Conservation (phyloP, 1,139 yeast genomes). For the Hyphopichia fennica region DNA sequence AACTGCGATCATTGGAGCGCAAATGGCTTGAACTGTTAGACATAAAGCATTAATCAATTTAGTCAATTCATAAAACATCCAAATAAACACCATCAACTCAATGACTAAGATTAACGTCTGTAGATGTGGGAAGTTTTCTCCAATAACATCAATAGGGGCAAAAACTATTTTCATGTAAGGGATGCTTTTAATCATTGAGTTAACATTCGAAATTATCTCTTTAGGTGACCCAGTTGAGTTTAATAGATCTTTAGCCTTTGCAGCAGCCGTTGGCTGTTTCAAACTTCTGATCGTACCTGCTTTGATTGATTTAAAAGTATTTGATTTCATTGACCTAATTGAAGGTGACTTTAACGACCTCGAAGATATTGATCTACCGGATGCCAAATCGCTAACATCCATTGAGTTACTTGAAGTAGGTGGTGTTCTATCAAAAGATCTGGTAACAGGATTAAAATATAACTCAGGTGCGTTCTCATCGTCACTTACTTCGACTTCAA, state of each 20-base stretch:
- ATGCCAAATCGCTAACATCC: slow-evolving; percentile 8
- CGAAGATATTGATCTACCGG: no score
- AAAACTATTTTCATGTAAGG: slow-evolving; percentile 39
- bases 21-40: slow-evolving; percentile 47
- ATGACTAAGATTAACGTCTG: slow-evolving; percentile 41
- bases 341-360: neutral
- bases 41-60: slow-evolving; percentile 46
- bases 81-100: slow-evolving; percentile 40
- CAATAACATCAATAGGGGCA: slow-evolving; percentile 45
- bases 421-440: slow-evolving; percentile 33
- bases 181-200: slow-evolving; percentile 34
- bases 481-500: slow-evolving; percentile 31
- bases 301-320: neutral
- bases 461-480: slow-evolving; percentile 31
- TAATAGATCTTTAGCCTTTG: neutral
- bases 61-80: slow-evolving; percentile 46
- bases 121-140: slow-evolving; percentile 36
- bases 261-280: neutral
- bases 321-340: neutral
- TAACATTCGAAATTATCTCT: slow-evolving; percentile 29
- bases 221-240: slow-evolving; percentile 5
- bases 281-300: neutral
- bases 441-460: slow-evolving; percentile 33
- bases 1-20: slow-evolving; percentile 51
- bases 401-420: slow-evolving; percentile 31